Base-by-base conservation (phyloP, 2,329 filamentous ascomycete species). In the Penicillium sp. region DNA sequence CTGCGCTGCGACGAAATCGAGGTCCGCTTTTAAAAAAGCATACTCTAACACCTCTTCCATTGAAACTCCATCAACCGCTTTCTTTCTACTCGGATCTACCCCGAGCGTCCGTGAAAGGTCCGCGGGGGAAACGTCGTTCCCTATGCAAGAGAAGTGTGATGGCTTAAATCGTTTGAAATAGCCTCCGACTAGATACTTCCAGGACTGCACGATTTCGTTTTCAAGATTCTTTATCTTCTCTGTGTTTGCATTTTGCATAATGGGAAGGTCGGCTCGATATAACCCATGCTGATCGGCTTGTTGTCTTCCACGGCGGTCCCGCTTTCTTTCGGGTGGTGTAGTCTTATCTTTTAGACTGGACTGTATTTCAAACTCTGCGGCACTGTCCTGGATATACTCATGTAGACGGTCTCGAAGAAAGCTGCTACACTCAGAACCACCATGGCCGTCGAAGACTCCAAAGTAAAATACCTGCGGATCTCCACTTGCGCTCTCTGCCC, bases 391-490 rank as follows among this genome's bases (percentile, higher is more conserved):
- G 35, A 99, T 86, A 70, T 97, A 97, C 9, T 84, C 83, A 70
- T 97, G 94, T 59, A 99, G 76, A 67, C 89, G 84, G 59, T 97
- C 90, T 57, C 86, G 82, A 63, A 97, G 74, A 65, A 96, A 97
- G 18, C 88, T 86, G 59, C 91, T 91, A 72, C 94, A 97, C 70
- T 96, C 89, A 20, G 79, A 83, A 20, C 94, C 94, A 9, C 94
- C 94, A 75, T 99, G 94, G 2, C 94, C 94, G 72, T 99, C 94
- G 67, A 97, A 99, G 1, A 97, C 86, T 1, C 84, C 92, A 79
- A 97, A 99, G 73, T 97, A 99, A 73, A 99, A 99, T 33, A 97
- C 87, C 70, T 97, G 93, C 1, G 93, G 93, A 68, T 97, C 93
- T 2, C 93, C 93, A 61, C 84, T 89, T 1, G 89, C 84, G 62